phyloP scores from a whole-genome alignment of 2,329 filamentous ascomycete species.

The Xylaria sp. region DNA sequence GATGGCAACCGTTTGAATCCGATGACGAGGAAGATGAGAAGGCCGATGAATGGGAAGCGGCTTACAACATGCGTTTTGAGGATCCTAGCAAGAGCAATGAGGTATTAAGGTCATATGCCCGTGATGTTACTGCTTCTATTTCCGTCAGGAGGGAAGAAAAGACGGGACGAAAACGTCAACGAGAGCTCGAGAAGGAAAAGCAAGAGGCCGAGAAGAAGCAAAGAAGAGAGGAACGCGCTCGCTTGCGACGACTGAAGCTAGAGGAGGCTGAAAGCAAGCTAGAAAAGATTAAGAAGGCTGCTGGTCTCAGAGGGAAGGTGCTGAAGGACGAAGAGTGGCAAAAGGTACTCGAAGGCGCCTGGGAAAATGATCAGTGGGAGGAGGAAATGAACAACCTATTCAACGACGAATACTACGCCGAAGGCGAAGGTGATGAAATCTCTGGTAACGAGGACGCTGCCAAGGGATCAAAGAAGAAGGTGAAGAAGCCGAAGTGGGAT shows the following conservation, averaged over 20 bases:
- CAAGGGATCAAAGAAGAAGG: slow-evolving; percentile 65
- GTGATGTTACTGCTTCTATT: slow-evolving; percentile 83
- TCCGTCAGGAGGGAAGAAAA: slow-evolving; percentile 88
- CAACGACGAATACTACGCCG: slow-evolving; percentile 89
- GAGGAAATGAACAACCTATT: slow-evolving; percentile 89
- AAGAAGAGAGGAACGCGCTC: slow-evolving; percentile 82
- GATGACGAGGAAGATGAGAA: slow-evolving; percentile 80
- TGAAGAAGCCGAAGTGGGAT: slow-evolving; percentile 91
- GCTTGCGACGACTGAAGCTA: slow-evolving; percentile 86
- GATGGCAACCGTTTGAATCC: slow-evolving; percentile 87
- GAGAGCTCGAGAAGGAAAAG: slow-evolving; percentile 80
- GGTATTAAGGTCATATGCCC: slow-evolving; percentile 85
- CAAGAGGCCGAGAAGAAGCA: slow-evolving; percentile 83
- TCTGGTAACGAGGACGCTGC: slow-evolving; percentile 68
- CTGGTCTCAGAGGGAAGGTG: slow-evolving; percentile 76
- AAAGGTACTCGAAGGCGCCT: slow-evolving; percentile 85
- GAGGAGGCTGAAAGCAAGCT: slow-evolving; percentile 92
- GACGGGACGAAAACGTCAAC: slow-evolving; percentile 78
- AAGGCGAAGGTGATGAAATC: slow-evolving; percentile 65
- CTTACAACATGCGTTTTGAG: slow-evolving; percentile 97
- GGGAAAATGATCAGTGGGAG: slow-evolving; percentile 92
- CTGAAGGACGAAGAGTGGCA: slow-evolving; percentile 83
- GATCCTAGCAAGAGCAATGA: slow-evolving; percentile 90
- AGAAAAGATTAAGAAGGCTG: slow-evolving; percentile 87
- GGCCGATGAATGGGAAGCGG: slow-evolving; percentile 89